Base-by-base conservation (phyloP, 371 early-diverging fungal species). In the Actinomucor elegans region DNA sequence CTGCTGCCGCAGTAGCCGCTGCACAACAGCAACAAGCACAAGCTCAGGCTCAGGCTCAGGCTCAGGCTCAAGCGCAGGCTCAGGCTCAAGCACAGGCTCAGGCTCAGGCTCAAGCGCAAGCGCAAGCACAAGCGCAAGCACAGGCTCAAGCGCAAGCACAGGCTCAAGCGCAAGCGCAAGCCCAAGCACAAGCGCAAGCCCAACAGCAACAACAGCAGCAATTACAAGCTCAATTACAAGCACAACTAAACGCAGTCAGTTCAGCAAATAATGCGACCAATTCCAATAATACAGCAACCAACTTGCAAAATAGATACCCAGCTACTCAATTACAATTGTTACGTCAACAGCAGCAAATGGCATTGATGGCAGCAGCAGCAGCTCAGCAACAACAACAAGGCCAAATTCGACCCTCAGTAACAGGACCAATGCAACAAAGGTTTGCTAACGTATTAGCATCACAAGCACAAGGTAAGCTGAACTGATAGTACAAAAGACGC, bases 251-350 rank as follows among this genome's bases (percentile, higher is more conserved):
- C 28, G 42, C 44, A 50, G 21, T 54, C 36, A 35, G 62, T 38
- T 17, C 38, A 51, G 24, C 60, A 56, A 40, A 58, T 44, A 51
- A 64, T 61, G 32, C 14, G 5, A 29, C 15, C 17, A 52, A 64
- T 57, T 27, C 43, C 14, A 42, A 24, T 6, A 27, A 12, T 28
- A 12, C 21, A 40, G 34, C 23, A 27, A 45, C 67, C 44, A 47
- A 34, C 43, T 24, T 59, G 48, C 51, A 61, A 38, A 57, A 64
- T 56, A 51, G 76, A 68, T 71, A 61, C 66, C 70, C 79, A 55
- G 55, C 76, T 59, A 70, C 79, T 21, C 81, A 77, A 52, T 59
- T 75, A 34, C 76, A 74, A 11, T 62, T 76, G 38, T 47, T 71
- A 11, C 70, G 78, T 48, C 69, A 71, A 23, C 78, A 76, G 47